Conservation (phyloP, 2,329 filamentous ascomycete species). For the Cladophialophora carrionii region DNA sequence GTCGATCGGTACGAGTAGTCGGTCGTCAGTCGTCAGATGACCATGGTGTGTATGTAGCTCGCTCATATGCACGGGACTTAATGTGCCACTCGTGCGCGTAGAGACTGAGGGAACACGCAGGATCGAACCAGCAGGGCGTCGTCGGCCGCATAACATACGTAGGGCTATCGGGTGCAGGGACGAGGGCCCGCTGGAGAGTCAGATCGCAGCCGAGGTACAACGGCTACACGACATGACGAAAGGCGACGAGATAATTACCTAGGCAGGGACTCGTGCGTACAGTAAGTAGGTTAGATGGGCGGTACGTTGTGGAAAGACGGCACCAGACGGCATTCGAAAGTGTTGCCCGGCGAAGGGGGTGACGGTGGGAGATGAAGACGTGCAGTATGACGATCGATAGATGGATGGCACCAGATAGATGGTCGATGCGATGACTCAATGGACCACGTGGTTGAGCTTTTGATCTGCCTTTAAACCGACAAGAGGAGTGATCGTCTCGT, state of each 20-base stretch:
- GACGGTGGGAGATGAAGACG: too few relatives aligned
- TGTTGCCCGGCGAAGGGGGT: too few relatives aligned
- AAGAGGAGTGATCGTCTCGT: background rate
- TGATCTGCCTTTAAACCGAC: background rate
- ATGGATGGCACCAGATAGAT: background rate
- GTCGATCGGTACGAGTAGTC: too few relatives aligned
- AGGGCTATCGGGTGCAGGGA: background rate
- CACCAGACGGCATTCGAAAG: background rate
- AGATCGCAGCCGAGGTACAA: background rate
- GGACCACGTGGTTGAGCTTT: background rate
- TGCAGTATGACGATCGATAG: background rate
- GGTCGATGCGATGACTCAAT: background rate
- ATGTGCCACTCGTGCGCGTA: background rate
- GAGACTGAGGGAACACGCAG: background rate
- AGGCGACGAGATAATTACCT: background rate
- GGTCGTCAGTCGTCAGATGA: background rate
- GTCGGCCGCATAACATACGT: too few relatives aligned
- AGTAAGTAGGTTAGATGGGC: background rate
- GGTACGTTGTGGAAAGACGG: background rate
- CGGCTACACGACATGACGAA: background rate
- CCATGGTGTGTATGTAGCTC: too few relatives aligned
- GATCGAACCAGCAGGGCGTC: background rate
- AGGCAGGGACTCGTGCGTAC: too few relatives aligned
- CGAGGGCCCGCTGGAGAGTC: background rate
- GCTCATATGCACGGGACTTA: constrained; percentile 13